Evolutionary conservation across 495 filamentous ascomycete species (phyloP).

Genomic region (Neohortaea acidophila): DNA sequence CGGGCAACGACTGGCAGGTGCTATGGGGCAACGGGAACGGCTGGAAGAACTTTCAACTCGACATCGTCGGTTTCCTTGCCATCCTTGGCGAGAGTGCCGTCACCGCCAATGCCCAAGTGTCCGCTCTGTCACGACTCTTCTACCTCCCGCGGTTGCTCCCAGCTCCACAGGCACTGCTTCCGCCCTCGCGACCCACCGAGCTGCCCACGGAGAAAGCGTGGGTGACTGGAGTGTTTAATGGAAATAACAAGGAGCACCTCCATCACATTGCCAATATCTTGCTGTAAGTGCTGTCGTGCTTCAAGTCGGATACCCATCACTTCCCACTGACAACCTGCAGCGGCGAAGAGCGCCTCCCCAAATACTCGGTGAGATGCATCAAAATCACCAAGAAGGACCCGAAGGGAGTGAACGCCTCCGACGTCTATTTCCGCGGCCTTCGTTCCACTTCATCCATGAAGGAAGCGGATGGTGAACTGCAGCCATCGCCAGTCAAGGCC

Average conservation of each 20-base stretch:
- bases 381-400: constrained; percentile 21
- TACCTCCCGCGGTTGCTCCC: constrained; percentile 28
- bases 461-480: not conserved
- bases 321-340: not conserved
- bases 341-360: constrained; percentile 1
- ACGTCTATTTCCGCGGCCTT: too few relatives aligned
- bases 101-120: constrained; percentile 27
- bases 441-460: too few relatives aligned
- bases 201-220: constrained; percentile 19
- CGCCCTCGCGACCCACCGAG: constrained; percentile 19
- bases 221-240: constrained; percentile 24
- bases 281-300: constrained; percentile 19
- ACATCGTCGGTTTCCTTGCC: constrained; percentile 32
- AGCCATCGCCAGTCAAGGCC: constrained; percentile 17
- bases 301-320: not conserved
- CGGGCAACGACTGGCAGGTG: constrained; percentile 10
- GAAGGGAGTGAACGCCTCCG: not conserved
- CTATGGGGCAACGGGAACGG: constrained; percentile 9
- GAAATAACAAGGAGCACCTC: constrained; percentile 22
- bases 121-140: constrained; percentile 26
- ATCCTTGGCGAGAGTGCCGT: constrained; percentile 29
- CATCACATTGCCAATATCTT: constrained; percentile 28
- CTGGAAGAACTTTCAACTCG: constrained; percentile 23
- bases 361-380: constrained; percentile 28
- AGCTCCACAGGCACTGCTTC: constrained; percentile 27